Evolutionary conservation across 148 eudicot genomes (phyloP).

Genomic region (Rheum nobile): DNA sequence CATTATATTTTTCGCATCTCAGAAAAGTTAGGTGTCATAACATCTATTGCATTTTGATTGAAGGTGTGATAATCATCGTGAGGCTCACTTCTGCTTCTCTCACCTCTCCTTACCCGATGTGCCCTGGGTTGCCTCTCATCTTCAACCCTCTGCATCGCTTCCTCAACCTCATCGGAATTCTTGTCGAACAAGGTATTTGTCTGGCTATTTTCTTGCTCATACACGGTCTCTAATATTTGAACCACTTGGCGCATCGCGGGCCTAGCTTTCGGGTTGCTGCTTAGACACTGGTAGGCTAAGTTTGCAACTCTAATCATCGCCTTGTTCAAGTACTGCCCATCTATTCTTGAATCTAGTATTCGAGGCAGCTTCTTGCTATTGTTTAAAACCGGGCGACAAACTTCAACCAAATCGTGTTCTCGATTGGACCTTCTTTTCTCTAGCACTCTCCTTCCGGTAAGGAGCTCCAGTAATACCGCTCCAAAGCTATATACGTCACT

Average conservation of each 20-base stretch:
- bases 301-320: slow-evolving; percentile 60
- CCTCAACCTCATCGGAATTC: not conserved
- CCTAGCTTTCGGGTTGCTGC: slow-evolving; percentile 75
- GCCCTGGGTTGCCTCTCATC: not conserved
- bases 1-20: not conserved
- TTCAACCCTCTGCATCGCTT: not conserved
- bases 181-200: slow-evolving; percentile 7
- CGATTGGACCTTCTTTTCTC: slow-evolving; percentile 69
- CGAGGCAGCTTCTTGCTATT: slow-evolving; percentile 54
- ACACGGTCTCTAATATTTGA: slow-evolving; percentile 50
- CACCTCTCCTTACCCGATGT: not conserved
- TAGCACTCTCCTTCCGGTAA: slow-evolving; percentile 67
- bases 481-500: slow-evolving; percentile 83
- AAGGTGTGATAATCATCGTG: not conserved
- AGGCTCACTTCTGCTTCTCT: not conserved
- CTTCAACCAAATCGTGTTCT: slow-evolving; percentile 71
- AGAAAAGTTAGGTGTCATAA: not conserved
- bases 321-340: slow-evolving; percentile 56
- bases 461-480: slow-evolving; percentile 78
- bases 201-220: slow-evolving; percentile 27
- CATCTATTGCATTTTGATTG: not conserved
- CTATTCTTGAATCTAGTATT: slow-evolving; percentile 61
- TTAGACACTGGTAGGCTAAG: slow-evolving; percentile 69
- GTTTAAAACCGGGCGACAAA: slow-evolving; percentile 70
- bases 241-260: slow-evolving; percentile 72